phyloP scores from a whole-genome alignment of 345 rosid species.

The Mercurialis annua region DNA sequence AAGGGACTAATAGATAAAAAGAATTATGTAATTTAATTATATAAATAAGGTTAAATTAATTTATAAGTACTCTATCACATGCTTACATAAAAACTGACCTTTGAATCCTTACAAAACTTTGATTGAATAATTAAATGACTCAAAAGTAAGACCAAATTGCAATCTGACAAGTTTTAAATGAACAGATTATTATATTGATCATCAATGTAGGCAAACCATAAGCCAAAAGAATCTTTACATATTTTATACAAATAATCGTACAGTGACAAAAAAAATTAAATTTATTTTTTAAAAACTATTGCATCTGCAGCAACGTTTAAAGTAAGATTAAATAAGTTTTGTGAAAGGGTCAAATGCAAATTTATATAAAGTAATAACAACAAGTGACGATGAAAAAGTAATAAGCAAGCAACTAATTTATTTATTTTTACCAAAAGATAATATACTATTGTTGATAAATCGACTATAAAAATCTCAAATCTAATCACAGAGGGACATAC shows the following conservation, averaged over 20 bases:
- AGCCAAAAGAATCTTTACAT: constrained; percentile 10
- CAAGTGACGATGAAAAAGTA: no score
- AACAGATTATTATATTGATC: constrained; percentile 10
- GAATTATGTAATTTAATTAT: no score
- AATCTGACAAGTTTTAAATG: background rate
- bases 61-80: background rate
- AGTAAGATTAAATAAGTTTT: background rate
- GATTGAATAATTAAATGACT: background rate
- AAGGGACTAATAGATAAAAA: no score
- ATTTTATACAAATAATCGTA: constrained; percentile 1
- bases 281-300: background rate
- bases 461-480: no score
- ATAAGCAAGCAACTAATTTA: no score
- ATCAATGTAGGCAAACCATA: background rate
- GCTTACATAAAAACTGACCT: background rate
- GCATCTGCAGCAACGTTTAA: background rate
- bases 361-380: no score
- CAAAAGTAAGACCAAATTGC: background rate
- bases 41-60: no score
- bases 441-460: no score
- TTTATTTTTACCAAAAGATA: no score
- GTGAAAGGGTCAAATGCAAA: background rate
- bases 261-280: constrained; percentile 4
- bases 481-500: no score
- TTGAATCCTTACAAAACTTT: background rate